phyloP scores from a whole-genome alignment of 169 alveolate species.

The Plasmodium relictum region DNA sequence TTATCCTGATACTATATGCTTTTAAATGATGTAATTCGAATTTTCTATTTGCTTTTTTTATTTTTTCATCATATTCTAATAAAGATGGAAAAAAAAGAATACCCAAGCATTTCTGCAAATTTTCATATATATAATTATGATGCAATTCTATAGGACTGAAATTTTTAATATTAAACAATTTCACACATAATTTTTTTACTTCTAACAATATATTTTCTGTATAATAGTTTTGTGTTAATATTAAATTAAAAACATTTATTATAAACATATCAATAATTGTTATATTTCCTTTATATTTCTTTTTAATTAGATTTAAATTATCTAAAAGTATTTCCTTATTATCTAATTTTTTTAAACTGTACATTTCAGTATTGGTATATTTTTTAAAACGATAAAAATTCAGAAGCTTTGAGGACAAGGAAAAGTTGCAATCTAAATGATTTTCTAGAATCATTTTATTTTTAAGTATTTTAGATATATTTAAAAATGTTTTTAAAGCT shows the following conservation, averaged over 20 bases:
- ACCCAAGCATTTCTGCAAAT: constrained; percentile 42
- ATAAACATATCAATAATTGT: constrained; percentile 49
- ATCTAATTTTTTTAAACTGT: background rate
- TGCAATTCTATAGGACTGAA: background rate
- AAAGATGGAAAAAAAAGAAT: constrained; percentile 35
- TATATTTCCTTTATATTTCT: constrained; percentile 43
- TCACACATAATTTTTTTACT: background rate
- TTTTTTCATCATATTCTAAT: constrained; percentile 7
- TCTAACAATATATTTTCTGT: constrained; percentile 8
- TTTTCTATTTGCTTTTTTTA: background rate
- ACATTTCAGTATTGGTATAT: constrained; percentile 17
- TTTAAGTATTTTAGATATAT: constrained; percentile 5
- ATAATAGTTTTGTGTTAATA: constrained; percentile 23
- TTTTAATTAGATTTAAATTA: background rate
- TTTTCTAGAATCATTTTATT: constrained; percentile 12
- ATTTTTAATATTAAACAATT: background rate
- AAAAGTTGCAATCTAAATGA: background rate
- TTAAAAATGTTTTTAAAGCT: constrained; percentile 21
- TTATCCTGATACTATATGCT: constrained; percentile 5
- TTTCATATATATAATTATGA: constrained; percentile 25
- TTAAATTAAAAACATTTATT: constrained; percentile 44
- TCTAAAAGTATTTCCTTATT: background rate
- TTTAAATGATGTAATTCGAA: constrained; percentile 31
- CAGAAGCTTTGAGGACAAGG: constrained; percentile 7
- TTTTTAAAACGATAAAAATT: constrained; percentile 19